These are phyloP conservation scores for Rhododendron vialii DNA, from an alignment of 148 eudicot genomes.

Conservation along the genomic window DNA sequence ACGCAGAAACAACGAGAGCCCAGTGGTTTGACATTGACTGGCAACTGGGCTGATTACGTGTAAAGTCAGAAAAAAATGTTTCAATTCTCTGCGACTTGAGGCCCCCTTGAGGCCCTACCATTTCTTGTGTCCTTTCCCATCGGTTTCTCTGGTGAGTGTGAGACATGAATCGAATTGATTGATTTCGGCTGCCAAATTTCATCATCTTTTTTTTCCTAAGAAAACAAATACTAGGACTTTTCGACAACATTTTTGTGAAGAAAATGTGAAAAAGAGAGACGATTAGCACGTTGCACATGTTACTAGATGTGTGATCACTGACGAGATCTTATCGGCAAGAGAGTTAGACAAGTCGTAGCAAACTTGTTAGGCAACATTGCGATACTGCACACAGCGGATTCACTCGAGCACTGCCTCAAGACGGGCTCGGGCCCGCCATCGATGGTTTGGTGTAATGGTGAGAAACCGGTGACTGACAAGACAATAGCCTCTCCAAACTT, in stretches of 20 bases:
- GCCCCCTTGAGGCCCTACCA: background rate
- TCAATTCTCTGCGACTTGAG: background rate
- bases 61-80: constrained; percentile 1
- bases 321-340: background rate
- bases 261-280: background rate
- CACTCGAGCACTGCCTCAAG: background rate
- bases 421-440: no score
- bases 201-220: no score
- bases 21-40: background rate
- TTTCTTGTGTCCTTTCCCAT: background rate
- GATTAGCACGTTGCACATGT: background rate
- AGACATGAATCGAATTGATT: background rate
- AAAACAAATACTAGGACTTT: no score
- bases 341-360: no score
- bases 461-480: background rate
- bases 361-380: no score
- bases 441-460: background rate
- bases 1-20: background rate
- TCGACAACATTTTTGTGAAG: no score
- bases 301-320: background rate
- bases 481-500: background rate
- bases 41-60: background rate
- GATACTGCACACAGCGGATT: no score
- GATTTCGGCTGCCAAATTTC: no score
- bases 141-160: background rate